Evolutionary conservation across 2,329 filamentous ascomycete species (phyloP).

Genomic region (Whalleya microplaca): DNA sequence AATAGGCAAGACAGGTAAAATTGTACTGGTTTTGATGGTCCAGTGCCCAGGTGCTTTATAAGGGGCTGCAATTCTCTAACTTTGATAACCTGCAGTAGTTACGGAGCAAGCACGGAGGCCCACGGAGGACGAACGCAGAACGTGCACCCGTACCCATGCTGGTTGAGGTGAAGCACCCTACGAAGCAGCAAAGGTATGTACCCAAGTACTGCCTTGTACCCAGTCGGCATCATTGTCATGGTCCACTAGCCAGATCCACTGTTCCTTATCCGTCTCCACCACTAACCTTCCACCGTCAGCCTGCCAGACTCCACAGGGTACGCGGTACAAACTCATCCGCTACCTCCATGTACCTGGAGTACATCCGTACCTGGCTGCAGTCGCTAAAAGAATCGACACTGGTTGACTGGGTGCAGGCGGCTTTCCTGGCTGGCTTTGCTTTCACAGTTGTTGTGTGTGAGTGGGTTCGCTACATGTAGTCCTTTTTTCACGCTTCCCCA

Average conservation of each 20-base stretch:
- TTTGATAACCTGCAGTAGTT: too few relatives aligned
- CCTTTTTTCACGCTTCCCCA: constrained; percentile 17
- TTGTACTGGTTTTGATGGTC: not conserved
- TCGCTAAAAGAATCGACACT: not conserved
- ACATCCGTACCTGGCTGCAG: too few relatives aligned
- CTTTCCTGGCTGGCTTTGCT: not conserved
- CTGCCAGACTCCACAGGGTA: not conserved
- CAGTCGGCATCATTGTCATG: not conserved
- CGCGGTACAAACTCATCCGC: not conserved
- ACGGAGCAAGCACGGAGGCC: too few relatives aligned
- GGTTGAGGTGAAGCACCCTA: too few relatives aligned
- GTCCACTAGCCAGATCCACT: not conserved
- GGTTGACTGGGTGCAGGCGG: not conserved
- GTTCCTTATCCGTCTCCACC: not conserved
- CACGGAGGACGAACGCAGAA: too few relatives aligned
- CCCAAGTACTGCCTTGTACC: not conserved
- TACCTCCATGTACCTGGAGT: not conserved
- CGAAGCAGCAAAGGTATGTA: too few relatives aligned
- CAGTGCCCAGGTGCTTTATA: not conserved
- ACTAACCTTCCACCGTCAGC: not conserved
- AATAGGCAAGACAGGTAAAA: not conserved
- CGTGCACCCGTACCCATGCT: too few relatives aligned
- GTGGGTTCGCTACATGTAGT: constrained; percentile 17
- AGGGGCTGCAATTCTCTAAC: too few relatives aligned
- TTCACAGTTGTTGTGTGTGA: constrained; percentile 6